These are phyloP conservation scores for Francoa sonchifolia DNA, from an alignment of 441 rosid genomes.

Conservation along the genomic window DNA sequence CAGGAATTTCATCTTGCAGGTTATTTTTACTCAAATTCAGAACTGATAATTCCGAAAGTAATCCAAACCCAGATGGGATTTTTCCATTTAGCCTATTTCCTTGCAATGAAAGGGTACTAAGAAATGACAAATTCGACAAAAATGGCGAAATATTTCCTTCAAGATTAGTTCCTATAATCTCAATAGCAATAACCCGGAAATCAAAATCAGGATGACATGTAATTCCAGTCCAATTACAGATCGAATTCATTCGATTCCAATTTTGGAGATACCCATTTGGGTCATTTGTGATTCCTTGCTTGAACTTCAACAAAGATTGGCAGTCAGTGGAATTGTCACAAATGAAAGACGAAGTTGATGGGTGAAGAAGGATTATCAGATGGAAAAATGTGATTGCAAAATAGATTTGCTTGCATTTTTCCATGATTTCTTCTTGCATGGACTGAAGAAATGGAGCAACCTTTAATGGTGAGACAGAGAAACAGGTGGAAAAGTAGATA, in stretches of 20 bases:
- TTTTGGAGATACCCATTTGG: background rate
- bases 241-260: constrained; percentile 2
- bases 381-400: too few species aligned
- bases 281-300: constrained; percentile 1
- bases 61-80: background rate
- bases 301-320: constrained; percentile 7
- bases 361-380: background rate
- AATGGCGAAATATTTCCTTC: constrained; percentile 3
- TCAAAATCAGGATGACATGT: background rate
- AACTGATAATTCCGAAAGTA: background rate
- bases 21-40: constrained; percentile 1
- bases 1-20: constrained; percentile 2
- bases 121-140: constrained; percentile 5
- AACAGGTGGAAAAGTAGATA: too few species aligned
- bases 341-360: background rate
- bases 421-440: too few species aligned
- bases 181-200: constrained; percentile 3
- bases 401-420: too few species aligned
- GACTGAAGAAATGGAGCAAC: too few species aligned
- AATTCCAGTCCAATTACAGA: constrained; percentile 10
- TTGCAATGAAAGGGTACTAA: constrained; percentile 3
- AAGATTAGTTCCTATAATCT: background rate
- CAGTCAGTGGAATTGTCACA: constrained; percentile 3
- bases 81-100: background rate
- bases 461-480: too few species aligned